These are phyloP conservation scores for Hibiscus tridactylites DNA, from an alignment of 345 rosid species.

Conservation along the genomic window DNA sequence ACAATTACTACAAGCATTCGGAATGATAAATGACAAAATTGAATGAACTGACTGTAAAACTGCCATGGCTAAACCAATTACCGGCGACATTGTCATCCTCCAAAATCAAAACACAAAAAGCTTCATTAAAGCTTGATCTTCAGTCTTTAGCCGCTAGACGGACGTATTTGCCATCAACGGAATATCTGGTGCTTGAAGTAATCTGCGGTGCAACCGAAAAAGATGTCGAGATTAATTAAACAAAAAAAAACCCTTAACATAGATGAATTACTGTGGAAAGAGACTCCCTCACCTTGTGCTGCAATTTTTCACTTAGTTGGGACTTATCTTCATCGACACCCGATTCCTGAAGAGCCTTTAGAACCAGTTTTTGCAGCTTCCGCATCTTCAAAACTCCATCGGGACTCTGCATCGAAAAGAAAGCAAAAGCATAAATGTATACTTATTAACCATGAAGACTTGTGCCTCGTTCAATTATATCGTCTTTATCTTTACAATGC, in stretches of 20 bases:
- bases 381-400: conserved; percentile 59
- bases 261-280: neutral
- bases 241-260: neutral
- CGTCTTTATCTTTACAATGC: neutral
- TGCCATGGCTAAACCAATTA: neutral
- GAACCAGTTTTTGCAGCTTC: conserved; percentile 55
- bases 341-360: conserved; percentile 43
- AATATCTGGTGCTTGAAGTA: conserved; percentile 53
- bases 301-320: conserved; percentile 31
- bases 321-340: conserved; percentile 34
- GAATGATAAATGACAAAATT: neutral
- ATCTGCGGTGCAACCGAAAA: conserved; percentile 31
- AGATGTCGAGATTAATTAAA: neutral
- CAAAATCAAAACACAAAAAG: neutral
- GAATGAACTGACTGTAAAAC: neutral
- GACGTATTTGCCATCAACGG: conserved; percentile 50
- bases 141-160: conserved; percentile 40
- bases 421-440: too few species aligned
- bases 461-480: neutral
- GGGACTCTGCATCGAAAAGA: conserved; percentile 30
- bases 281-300: conserved; percentile 43
- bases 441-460: too few species aligned
- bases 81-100: neutral
- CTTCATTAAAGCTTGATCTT: conserved; percentile 9
- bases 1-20: neutral